A percentile compares a stretch with the other conserved stretches of the same genome.
These are phyloP conservation scores for Vicia villosa DNA, from an alignment of 306 rosid species.

Conservation along the genomic window DNA sequence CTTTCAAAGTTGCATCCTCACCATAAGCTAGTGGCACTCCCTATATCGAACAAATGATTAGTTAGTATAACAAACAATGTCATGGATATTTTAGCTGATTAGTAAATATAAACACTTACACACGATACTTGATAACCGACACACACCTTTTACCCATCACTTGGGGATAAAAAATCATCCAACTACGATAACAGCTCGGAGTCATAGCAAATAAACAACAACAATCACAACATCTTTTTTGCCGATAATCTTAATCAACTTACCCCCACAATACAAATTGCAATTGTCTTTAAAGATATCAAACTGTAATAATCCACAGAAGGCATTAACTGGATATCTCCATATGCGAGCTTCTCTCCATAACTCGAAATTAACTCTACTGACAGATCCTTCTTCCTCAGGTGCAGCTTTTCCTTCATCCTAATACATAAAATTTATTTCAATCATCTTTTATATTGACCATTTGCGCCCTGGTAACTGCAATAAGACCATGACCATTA, in stretches of 20 bases:
- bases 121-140: too few species aligned
- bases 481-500: constrained; percentile 36
- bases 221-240: constrained; percentile 23
- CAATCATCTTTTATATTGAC: too few species aligned
- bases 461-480: constrained; percentile 84
- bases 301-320: constrained; percentile 91
- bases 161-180: too few species aligned
- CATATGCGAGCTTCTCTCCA: constrained; percentile 92
- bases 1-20: constrained; percentile 84
- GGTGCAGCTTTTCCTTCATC: too few species aligned
- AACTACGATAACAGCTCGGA: too few species aligned
- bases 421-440: too few species aligned
- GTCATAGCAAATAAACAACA: constrained; percentile 25
- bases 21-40: constrained; percentile 86
- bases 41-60: constrained; percentile 50
- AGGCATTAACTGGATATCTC: constrained; percentile 92
- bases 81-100: too few species aligned
- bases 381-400: too few species aligned
- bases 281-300: constrained; percentile 85
- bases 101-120: too few species aligned
- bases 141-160: too few species aligned
- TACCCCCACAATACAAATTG: constrained; percentile 91
- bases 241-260: constrained; percentile 28
- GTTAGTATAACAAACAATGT: too few species aligned
- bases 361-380: constrained; percentile 72